phyloP scores from a whole-genome alignment of 306 rosid species.

The Chamaecrista fasciculata region DNA sequence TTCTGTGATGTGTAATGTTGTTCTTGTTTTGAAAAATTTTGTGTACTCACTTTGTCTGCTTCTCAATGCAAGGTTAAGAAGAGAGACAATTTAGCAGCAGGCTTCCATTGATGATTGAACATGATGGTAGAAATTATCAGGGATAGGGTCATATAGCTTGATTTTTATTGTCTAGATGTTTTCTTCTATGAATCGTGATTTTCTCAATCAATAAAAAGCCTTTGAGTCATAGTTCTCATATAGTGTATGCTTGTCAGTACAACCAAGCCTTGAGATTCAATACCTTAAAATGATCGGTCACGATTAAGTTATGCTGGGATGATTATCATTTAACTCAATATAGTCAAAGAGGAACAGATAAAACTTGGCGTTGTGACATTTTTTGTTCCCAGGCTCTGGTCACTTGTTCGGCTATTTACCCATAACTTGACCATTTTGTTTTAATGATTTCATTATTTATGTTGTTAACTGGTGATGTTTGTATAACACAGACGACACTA shows the following conservation, averaged over 20 bases:
- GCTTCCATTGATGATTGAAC: background rate
- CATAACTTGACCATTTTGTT: background rate
- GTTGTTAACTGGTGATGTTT: conserved; percentile 24
- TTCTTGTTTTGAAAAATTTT: background rate
- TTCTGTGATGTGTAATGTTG: background rate
- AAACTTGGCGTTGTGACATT: background rate
- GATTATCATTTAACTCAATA: background rate
- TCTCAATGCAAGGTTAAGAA: background rate
- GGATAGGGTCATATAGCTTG: background rate
- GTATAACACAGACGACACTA: conserved; percentile 28
- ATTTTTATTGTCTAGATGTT: background rate
- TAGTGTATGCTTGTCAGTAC: background rate
- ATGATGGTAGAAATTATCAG: background rate
- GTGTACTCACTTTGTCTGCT: background rate
- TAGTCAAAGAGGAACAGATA: background rate
- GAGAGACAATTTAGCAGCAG: conserved; percentile 3
- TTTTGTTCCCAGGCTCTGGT: background rate
- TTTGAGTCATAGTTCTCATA: background rate
- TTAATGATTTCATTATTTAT: background rate
- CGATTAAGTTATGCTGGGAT: background rate
- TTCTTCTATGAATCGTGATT: background rate
- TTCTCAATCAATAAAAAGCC: background rate
- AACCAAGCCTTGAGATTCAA: background rate
- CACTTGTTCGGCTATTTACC: background rate
- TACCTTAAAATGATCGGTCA: background rate